Base-by-base conservation (phyloP, 441 rosid genomes). In the Gossypium laxum region DNA sequence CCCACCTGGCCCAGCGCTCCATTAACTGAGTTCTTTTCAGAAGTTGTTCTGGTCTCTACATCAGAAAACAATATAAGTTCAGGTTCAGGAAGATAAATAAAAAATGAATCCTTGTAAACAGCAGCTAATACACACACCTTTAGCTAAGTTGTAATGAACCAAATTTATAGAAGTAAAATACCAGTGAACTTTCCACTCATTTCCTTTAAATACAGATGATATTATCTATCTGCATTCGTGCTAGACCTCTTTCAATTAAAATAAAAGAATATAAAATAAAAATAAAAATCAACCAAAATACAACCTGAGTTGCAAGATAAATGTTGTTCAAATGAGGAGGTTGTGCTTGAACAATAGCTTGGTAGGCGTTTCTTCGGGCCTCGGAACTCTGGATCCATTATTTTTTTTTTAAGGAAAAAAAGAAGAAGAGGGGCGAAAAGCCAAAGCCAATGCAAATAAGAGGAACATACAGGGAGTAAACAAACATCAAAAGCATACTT, bases 1-100 rank as follows among this genome's bases (percentile, higher is more conserved):
- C 99, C 93, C 96, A 89, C 82, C 97, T 91, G 70, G 96, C 96
- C 99, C 99, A 92, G 62, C 93, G 91, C 82, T 95, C 99, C 97
- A 88, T 95, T 59, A 95, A 87, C 69, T 90, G 97, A 75, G 98
- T 92, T 81, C 98, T 89, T 81, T 85, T 89, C 76, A 92, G 76
- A 81, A 95, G 97, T 81, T 91, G 99, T 68, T 92, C 96, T 64
- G 98, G 98, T 81, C 98, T 91, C 99, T 92, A 71, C 72, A 84
- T 67, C 4, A 73, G 75, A 69, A 75, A 72, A 82, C 14, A n/a
- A 58, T 28, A 21, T 8, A 50, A 24, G 62, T 22, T 62, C 19
- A 67, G 58, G 56, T 11, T 59, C 41, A 11, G 50, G 26, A 71
- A 8, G 19, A 26, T 54, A 48, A 74, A 19, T 59, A 4, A 60